Evolutionary conservation across 2,329 filamentous ascomycete genomes (phyloP), one percentile per base, ranked within the genome.

Genomic region (Alternaria infectoria): DNA sequence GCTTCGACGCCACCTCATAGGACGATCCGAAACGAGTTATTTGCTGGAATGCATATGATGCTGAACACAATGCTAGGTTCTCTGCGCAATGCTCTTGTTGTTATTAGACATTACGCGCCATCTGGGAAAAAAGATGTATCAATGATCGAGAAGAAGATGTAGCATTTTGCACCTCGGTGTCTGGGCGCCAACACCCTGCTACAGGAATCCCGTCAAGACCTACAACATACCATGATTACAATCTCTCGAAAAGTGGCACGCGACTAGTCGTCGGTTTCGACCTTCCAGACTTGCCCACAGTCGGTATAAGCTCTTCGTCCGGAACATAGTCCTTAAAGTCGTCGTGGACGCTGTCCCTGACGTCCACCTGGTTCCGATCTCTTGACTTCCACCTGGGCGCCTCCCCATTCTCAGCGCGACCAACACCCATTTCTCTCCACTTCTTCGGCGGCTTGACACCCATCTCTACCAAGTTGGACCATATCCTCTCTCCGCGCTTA

Each of bases 371-470:
- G 30, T 79, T 78, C 56, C 76, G 73, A 21, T 43, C 43, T 21
- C 65, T 58, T 21, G 70, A 66, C 66, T 80, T 80, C 77, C 79
- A 80, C 40, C 66, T 69, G 3, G 79, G 79, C 23, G 59, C 62
- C 56, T 72, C 62, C 12, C 77, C 77, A 13, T 68, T 57, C 23
- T 64, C 40, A 13, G 75, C 70, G 43, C 71, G 76, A 1, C 79
- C 79, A 6, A 83, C 79, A 19, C 81, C 82, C 79, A 81, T 81
- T 17, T 81, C 80, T 62, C 84, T 82, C 79, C 84, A 86, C 69
- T 82, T 83, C 74, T 83, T 84, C 40, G 84, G 84, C n/a, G 87
- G 86, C 68, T 86, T 85, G 61, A 88, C 80, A 3, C 88, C 88
- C 67, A 80, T 69, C 70, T 82, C 81, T 5, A 82, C 81, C 72